Percentiles rank a stretch among this genome's conserved stretches.
Conservation (phyloP, 176 grass and related monocot genomes). For the Lolium rigidum region DNA sequence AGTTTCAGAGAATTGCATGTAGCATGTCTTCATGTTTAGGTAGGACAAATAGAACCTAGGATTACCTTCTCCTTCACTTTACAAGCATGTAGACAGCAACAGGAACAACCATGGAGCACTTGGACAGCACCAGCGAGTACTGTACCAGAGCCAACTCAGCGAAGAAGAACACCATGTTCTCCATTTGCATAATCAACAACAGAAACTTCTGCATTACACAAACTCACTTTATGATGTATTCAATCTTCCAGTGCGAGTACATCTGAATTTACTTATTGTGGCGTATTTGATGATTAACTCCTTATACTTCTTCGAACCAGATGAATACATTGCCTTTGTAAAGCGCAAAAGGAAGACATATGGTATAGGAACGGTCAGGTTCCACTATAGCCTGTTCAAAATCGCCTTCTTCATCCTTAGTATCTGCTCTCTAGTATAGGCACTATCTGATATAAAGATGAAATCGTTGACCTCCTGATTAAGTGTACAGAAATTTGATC, state of each 20-base stretch:
- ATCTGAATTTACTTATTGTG: not conserved
- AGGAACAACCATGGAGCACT: constrained; percentile 74
- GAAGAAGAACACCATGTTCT: constrained; percentile 89
- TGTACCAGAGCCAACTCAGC: constrained; percentile 82
- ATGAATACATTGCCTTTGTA: constrained; percentile 61
- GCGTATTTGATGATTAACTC: constrained; percentile 50
- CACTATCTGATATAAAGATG: constrained; percentile 82
- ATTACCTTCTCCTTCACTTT: too few species aligned
- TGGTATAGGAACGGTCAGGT: constrained; percentile 73
- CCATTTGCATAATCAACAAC: constrained; percentile 60
- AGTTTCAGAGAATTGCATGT: too few species aligned
- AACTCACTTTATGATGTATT: not conserved
- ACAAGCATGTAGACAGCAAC: constrained; percentile 57
- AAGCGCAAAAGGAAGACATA: constrained; percentile 84
- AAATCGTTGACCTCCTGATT: constrained; percentile 71
- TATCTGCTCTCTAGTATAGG: constrained; percentile 74
- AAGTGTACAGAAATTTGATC: not conserved
- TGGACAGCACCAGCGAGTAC: constrained; percentile 60
- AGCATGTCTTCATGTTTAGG: too few species aligned
- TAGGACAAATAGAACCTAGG: too few species aligned
- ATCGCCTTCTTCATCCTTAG: constrained; percentile 70
- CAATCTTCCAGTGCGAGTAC: not conserved
- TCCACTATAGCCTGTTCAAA: constrained; percentile 84
- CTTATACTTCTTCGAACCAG: constrained; percentile 39
- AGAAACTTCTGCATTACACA: not conserved